Percentiles rank a stretch among this genome's conserved stretches.
Conservation (phyloP, 192 early-diverging fungal genomes). For the Gryganskiella cystojenkinii region DNA sequence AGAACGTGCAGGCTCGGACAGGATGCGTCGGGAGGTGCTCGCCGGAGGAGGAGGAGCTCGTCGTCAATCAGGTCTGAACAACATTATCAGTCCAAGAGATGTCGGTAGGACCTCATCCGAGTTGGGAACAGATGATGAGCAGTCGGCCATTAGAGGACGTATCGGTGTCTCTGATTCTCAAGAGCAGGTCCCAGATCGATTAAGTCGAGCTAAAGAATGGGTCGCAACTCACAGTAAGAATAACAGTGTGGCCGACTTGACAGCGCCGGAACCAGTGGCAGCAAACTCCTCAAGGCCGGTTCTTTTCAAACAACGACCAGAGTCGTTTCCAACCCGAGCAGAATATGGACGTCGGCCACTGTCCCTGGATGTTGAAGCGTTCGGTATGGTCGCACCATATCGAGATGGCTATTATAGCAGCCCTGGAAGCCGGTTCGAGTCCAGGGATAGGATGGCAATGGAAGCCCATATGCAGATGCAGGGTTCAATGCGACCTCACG, state of each 20-base stretch:
- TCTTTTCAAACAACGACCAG: conserved; percentile 9
- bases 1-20: conserved; percentile 25
- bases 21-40: conserved; percentile 11
- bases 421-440: conserved; percentile 14
- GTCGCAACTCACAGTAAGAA: conserved; percentile 38
- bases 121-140: conserved; percentile 14
- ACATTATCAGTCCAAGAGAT: conserved; percentile 11
- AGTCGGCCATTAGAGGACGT: not conserved
- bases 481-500: not conserved
- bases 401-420: conserved; percentile 19
- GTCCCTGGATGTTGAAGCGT: conserved; percentile 38
- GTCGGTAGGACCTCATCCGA: conserved; percentile 13
- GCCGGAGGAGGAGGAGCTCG: conserved; percentile 9
- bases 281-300: not conserved
- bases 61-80: conserved; percentile 21
- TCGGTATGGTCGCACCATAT: conserved; percentile 12
- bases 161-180: not conserved
- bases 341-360: not conserved
- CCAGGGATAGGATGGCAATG: conserved; percentile 26
- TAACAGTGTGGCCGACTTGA: conserved; percentile 15
- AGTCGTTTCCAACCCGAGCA: conserved; percentile 2
- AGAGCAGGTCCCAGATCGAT: conserved; percentile 9
- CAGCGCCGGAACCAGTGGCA: conserved; percentile 10
- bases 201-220: conserved; percentile 48
- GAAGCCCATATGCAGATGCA: conserved; percentile 29